Conservation (phyloP, 2,329 filamentous ascomycete genomes). For the Aureobasidium uvarum region DNA sequence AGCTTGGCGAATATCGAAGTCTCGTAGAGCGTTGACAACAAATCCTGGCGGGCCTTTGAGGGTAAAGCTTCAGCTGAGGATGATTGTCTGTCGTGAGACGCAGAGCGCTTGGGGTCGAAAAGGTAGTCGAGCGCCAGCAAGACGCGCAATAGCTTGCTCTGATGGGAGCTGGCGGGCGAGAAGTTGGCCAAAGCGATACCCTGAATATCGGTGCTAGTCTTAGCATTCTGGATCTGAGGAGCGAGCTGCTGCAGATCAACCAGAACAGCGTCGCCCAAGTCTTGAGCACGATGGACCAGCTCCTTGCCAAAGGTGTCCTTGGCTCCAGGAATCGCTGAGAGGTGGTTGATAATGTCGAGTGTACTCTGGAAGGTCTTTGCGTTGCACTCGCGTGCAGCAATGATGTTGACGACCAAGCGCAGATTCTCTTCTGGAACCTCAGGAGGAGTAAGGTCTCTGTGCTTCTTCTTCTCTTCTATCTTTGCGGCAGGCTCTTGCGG, state of each 20-base stretch:
- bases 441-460: slow-evolving; percentile 69
- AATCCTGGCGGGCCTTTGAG: slow-evolving; percentile 71
- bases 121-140: slow-evolving; percentile 93
- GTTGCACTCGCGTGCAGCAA: slow-evolving; percentile 93
- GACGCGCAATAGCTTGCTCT: slow-evolving; percentile 90
- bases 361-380: slow-evolving; percentile 98
- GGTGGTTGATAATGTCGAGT: slow-evolving; percentile 95
- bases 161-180: slow-evolving; percentile 91
- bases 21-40: slow-evolving; percentile 84
- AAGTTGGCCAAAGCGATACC: slow-evolving; percentile 92
- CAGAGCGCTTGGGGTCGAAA: slow-evolving; percentile 76
- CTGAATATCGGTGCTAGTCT: slow-evolving; percentile 90
- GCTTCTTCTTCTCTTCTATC: slow-evolving; percentile 55
- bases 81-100: slow-evolving; percentile 50
- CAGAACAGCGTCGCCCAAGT: slow-evolving; percentile 80
- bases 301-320: slow-evolving; percentile 92
- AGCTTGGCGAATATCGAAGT: slow-evolving; percentile 85
- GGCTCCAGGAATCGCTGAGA: slow-evolving; percentile 87
- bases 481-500: slow-evolving; percentile 39
- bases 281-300: slow-evolving; percentile 80
- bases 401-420: slow-evolving; percentile 91
- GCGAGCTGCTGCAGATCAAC: slow-evolving; percentile 80
- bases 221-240: slow-evolving; percentile 80
- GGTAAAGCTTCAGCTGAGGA: slow-evolving; percentile 53
- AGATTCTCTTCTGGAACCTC: slow-evolving; percentile 86